Conservation (phyloP, 2,329 filamentous ascomycete species). For the Emydomyces testavorans region DNA sequence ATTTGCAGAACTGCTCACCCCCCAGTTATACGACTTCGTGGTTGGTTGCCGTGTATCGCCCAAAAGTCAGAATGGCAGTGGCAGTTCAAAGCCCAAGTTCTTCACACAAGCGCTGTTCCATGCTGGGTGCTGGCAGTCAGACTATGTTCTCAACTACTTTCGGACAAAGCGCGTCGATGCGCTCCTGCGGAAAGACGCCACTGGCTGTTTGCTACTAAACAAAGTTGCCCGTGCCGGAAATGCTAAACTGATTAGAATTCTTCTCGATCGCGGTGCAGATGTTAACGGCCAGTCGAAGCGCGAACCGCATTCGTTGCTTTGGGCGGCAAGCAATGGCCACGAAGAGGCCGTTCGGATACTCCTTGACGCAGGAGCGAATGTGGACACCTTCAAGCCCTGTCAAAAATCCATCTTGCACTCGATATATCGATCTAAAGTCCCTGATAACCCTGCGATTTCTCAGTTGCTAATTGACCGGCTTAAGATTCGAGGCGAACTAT, state of each 20-base stretch:
- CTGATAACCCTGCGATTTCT: neutral
- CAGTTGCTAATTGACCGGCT: constrained; percentile 8
- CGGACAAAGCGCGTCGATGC: constrained; percentile 4
- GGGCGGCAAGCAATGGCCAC: constrained; percentile 19
- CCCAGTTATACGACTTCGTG: constrained; percentile 3
- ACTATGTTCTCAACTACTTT: constrained; percentile 7
- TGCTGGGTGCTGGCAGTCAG: constrained; percentile 8
- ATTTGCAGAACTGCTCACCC: constrained; percentile 3
- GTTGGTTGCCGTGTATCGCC: neutral
- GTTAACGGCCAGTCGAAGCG: neutral
- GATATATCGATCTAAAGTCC: neutral
- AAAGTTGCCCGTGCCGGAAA: constrained; percentile 3
- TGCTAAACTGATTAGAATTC: neutral
- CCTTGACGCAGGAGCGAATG: constrained; percentile 19
- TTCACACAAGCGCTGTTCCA: neutral
- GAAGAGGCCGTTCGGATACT: constrained; percentile 21
- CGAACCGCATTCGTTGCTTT: constrained; percentile 5
- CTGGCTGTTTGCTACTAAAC: constrained; percentile 2
- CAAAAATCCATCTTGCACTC: constrained; percentile 1
- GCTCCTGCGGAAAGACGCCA: neutral
- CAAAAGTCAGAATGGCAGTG: neutral
- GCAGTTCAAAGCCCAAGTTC: neutral
- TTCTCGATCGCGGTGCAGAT: constrained; percentile 5
- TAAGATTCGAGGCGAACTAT: constrained; percentile 1
- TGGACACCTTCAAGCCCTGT: constrained; percentile 15